Percentiles rank a stretch among this genome's conserved stretches.
These are phyloP conservation scores for Dryadomyces sulphureus DNA, from an alignment of 2,329 filamentous ascomycete genomes.

Conservation along the genomic window DNA sequence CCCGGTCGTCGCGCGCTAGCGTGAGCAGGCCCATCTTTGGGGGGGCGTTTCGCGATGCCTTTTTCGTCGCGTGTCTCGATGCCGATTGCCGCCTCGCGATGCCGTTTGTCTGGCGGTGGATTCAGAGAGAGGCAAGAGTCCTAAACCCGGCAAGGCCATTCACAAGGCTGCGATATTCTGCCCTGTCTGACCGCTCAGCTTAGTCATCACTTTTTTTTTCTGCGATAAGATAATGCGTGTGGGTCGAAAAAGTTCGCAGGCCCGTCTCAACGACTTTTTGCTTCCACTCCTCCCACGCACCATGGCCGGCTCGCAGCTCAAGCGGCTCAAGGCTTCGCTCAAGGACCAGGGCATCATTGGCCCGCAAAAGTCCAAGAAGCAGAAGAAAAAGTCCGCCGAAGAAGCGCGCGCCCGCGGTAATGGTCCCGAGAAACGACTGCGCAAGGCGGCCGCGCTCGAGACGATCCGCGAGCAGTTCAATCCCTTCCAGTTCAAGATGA, in stretches of 20 bases:
- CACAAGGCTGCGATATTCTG: too few relatives aligned
- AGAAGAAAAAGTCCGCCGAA: conserved; percentile 61
- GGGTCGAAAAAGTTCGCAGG: conserved; percentile 8
- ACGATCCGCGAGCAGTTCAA: conserved; percentile 94
- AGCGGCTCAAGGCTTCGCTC: conserved; percentile 83
- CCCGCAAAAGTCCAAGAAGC: conserved; percentile 89
- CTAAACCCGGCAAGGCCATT: too few relatives aligned
- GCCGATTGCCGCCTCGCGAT: too few relatives aligned
- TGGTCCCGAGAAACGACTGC: conserved; percentile 56
- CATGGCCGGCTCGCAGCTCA: conserved; percentile 95
- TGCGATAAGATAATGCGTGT: conserved; percentile 18
- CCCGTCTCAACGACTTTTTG: neutral
- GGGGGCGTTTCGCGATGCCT: too few relatives aligned
- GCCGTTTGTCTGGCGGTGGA: too few relatives aligned
- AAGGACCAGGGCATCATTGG: conserved; percentile 80
- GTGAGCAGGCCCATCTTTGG: conserved; percentile 24
- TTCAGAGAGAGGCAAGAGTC: too few relatives aligned
- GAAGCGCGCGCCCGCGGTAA: conserved; percentile 37
- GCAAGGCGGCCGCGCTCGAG: conserved; percentile 63
- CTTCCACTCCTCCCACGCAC: conserved; percentile 10
- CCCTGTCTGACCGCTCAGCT: conserved; percentile 16
- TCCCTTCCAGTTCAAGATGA: conserved; percentile 85
- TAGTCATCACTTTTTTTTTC: conserved; percentile 3
- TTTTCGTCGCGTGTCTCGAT: too few relatives aligned
- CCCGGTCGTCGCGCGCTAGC: conserved; percentile 32